A percentile compares a stretch with the other conserved stretches of the same genome.
Evolutionary conservation across 2,329 filamentous ascomycete genomes (phyloP).

Genomic region (Cordyceps farinosa): DNA sequence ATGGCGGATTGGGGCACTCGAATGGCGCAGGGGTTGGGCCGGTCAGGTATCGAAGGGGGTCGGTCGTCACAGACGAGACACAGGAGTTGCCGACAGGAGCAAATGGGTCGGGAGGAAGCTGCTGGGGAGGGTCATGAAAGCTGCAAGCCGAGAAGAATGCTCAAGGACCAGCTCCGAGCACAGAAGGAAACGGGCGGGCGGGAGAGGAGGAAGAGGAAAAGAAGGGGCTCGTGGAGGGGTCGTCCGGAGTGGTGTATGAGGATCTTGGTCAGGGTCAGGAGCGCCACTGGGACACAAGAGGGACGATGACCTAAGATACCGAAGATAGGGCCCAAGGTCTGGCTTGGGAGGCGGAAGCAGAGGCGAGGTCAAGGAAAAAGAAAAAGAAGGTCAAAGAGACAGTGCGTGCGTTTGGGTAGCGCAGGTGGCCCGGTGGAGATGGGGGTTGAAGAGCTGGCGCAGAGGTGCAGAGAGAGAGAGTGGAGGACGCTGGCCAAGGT

Average conservation of each 20-base stretch:
- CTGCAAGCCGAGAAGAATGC: neutral
- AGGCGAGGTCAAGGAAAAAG: neutral
- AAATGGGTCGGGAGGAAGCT: neutral
- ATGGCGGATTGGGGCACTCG: neutral
- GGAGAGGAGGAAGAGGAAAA: conserved; percentile 4
- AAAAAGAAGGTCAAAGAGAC: conserved; percentile 9
- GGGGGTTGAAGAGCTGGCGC: neutral
- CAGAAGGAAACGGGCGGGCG: conserved; percentile 5
- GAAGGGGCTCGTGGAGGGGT: conserved; percentile 18
- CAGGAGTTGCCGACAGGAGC: neutral
- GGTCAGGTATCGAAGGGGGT: conserved; percentile 9
- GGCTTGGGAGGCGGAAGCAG: neutral
- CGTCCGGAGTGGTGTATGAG: conserved; percentile 6
- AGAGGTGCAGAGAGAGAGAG: neutral
- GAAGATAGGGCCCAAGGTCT: neutral
- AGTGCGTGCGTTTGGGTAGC: conserved; percentile 8
- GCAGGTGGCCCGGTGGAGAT: conserved; percentile 4
- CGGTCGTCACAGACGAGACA: conserved; percentile 8
- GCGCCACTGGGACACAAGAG: neutral
- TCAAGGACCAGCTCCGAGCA: conserved; percentile 11
- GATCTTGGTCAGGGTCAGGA: neutral
- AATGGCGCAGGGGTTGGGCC: conserved; percentile 1
- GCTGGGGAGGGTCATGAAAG: neutral
- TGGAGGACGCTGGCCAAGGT: neutral
- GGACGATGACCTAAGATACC: neutral